These are phyloP conservation scores for Leccinum variicolor DNA, from an alignment of 768 basidiomycete species.

Conservation along the genomic window DNA sequence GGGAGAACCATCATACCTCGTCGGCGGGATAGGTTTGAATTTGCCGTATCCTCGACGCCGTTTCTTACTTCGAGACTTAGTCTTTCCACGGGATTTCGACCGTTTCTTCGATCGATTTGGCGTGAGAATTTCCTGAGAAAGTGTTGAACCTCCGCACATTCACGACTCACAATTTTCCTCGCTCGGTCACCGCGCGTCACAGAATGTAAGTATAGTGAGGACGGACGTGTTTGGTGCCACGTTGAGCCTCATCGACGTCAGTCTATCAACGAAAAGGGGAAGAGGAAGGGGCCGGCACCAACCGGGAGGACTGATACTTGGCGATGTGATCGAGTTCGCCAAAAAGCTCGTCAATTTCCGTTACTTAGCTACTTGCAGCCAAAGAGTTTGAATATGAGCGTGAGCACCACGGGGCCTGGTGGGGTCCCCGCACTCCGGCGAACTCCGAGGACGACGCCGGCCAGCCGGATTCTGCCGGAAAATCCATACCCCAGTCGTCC, in stretches of 20 bases:
- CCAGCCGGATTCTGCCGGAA: too few species aligned
- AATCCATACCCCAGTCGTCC: too few species aligned
- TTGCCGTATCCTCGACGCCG: not conserved
- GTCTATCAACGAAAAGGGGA: constrained; percentile 34
- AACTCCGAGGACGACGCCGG: too few species aligned
- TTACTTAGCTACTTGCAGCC: too few species aligned
- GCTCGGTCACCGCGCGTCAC: too few species aligned
- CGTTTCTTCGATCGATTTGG: not conserved
- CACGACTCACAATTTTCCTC: too few species aligned
- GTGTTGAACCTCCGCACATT: too few species aligned
- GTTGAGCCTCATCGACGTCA: constrained; percentile 14
- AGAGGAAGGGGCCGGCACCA: constrained; percentile 33
- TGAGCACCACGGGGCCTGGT: too few species aligned
- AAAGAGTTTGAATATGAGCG: too few species aligned
- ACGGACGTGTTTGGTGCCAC: constrained; percentile 32
- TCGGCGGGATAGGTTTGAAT: not conserved
- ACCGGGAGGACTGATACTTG: constrained; percentile 19
- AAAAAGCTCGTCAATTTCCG: constrained; percentile 74
- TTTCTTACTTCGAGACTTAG: not conserved
- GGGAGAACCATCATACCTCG: not conserved
- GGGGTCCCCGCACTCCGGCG: too few species aligned
- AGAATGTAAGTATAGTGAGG: constrained; percentile 1
- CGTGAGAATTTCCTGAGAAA: too few species aligned
- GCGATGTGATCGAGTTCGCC: constrained; percentile 44
- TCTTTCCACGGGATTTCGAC: not conserved